Conservation (phyloP, 2,329 filamentous ascomycete genomes). For the Neobulgaria alba region DNA sequence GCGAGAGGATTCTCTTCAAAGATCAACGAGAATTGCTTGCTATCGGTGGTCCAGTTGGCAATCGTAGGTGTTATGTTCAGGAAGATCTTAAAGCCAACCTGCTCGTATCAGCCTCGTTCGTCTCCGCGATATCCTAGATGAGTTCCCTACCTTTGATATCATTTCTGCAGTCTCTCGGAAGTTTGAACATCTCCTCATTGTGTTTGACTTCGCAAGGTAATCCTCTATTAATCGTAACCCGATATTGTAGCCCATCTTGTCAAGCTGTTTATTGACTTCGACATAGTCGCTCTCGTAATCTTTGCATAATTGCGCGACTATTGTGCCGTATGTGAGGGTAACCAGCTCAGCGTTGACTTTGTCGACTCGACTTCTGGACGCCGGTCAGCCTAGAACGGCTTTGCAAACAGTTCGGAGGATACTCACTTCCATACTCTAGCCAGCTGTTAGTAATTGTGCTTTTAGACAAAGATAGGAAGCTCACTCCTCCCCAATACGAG, state of each 20-base stretch:
- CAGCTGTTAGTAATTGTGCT: constrained; percentile 17
- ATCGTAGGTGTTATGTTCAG: constrained; percentile 91
- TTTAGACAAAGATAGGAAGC: constrained; percentile 21
- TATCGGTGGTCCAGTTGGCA: constrained; percentile 93
- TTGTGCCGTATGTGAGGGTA: constrained; percentile 93
- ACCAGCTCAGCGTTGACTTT: constrained; percentile 98
- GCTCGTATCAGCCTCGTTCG: neutral
- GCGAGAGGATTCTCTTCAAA: constrained; percentile 96
- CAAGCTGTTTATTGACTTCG: constrained; percentile 94
- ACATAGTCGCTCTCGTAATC: constrained; percentile 91
- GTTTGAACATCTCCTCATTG: constrained; percentile 79
- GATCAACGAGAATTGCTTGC: constrained; percentile 89
- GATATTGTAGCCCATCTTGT: constrained; percentile 99
- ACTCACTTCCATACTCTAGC: constrained; percentile 32
- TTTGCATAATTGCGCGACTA: constrained; percentile 92
- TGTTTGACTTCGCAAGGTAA: constrained; percentile 91
- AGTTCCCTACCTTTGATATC: constrained; percentile 67
- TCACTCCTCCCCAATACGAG: constrained; percentile 68
- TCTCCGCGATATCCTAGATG: neutral
- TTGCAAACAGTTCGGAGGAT: constrained; percentile 1
- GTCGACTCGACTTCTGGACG: constrained; percentile 75
- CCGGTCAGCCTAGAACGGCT: constrained; percentile 24
- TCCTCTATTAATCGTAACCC: constrained; percentile 93
- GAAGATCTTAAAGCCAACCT: constrained; percentile 99
- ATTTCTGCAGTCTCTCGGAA: constrained; percentile 95